Evolutionary conservation across 305 asterid genomes (phyloP).

Genomic region (Petunia hybrid): DNA sequence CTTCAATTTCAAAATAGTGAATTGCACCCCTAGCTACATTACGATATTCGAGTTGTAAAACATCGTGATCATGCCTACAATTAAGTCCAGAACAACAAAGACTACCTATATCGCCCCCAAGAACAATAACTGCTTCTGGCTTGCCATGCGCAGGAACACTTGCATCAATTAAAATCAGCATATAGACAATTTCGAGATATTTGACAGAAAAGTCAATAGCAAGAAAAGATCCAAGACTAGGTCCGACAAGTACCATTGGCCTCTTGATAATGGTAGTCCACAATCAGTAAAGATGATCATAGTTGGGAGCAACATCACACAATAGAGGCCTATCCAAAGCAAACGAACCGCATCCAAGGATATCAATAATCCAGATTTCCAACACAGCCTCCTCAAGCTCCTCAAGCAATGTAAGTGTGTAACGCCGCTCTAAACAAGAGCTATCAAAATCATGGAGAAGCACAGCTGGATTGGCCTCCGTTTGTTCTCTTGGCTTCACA

Average conservation of each 20-base stretch:
- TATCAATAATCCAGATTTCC: slow-evolving; percentile 81
- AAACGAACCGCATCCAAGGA: slow-evolving; percentile 92
- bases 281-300: slow-evolving; percentile 74
- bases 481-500: slow-evolving; percentile 78
- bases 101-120: slow-evolving; percentile 89
- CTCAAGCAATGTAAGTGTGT: slow-evolving; percentile 67
- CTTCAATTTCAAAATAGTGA: slow-evolving; percentile 75
- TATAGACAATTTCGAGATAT: slow-evolving; percentile 84
- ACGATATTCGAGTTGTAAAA: slow-evolving; percentile 80
- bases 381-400: slow-evolving; percentile 69
- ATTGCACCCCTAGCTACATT: slow-evolving; percentile 87
- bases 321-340: slow-evolving; percentile 74
- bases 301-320: slow-evolving; percentile 67
- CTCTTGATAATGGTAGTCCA: slow-evolving; percentile 74
- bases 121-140: slow-evolving; percentile 68
- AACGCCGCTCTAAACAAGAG: slow-evolving; percentile 84
- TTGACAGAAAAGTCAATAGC: slow-evolving; percentile 81
- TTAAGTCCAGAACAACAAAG: slow-evolving; percentile 81
- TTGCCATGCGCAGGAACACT: slow-evolving; percentile 63
- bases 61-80: slow-evolving; percentile 77
- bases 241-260: slow-evolving; percentile 70
- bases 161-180: slow-evolving; percentile 70
- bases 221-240: slow-evolving; percentile 88
- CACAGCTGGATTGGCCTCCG: too few relatives aligned
- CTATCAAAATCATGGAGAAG: too few relatives aligned